These are phyloP conservation scores for Castanopsis chinensis DNA, from an alignment of 306 rosid genomes.

Conservation along the genomic window DNA sequence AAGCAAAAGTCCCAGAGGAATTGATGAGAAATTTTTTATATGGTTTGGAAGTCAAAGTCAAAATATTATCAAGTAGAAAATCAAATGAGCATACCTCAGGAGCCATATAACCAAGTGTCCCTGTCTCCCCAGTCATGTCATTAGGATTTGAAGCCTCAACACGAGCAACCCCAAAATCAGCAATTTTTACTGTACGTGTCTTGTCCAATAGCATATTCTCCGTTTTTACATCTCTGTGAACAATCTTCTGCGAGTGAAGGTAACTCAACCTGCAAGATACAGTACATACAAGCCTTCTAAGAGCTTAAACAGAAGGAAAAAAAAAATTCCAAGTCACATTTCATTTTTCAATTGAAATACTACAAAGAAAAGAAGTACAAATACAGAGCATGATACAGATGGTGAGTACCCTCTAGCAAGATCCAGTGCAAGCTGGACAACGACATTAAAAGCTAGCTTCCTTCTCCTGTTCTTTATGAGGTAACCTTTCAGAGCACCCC, in stretches of 20 bases:
- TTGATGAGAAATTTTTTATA: neutral
- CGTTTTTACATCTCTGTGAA: constrained; percentile 96
- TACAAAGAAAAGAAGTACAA: neutral
- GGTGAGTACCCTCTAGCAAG: constrained; percentile 87
- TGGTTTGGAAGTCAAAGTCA: neutral
- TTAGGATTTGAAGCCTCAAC: constrained; percentile 99
- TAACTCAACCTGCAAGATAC: constrained; percentile 75
- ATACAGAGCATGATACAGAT: neutral
- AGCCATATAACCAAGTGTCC: constrained; percentile 99
- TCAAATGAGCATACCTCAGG: constrained; percentile 66
- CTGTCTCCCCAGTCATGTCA: constrained; percentile 99
- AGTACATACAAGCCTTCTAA: constrained; percentile 17
- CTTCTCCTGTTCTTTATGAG: constrained; percentile 90
- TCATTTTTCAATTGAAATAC: constrained; percentile 19
- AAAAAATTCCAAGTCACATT: neutral
- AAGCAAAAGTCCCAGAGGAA: neutral
- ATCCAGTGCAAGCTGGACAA: constrained; percentile 89
- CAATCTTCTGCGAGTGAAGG: constrained; percentile 94
- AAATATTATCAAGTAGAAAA: neutral
- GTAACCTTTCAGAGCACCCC: constrained; percentile 78
- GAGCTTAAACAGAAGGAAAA: neutral
- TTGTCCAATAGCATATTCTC: constrained; percentile 95
- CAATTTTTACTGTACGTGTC: constrained; percentile 83
- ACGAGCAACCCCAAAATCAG: constrained; percentile 98
- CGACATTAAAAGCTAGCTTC: constrained; percentile 88